A percentile compares a stretch with the other conserved stretches of the same genome.
These are phyloP conservation scores for Gillenia trifoliata DNA, from an alignment of 306 rosid genomes.

Conservation along the genomic window DNA sequence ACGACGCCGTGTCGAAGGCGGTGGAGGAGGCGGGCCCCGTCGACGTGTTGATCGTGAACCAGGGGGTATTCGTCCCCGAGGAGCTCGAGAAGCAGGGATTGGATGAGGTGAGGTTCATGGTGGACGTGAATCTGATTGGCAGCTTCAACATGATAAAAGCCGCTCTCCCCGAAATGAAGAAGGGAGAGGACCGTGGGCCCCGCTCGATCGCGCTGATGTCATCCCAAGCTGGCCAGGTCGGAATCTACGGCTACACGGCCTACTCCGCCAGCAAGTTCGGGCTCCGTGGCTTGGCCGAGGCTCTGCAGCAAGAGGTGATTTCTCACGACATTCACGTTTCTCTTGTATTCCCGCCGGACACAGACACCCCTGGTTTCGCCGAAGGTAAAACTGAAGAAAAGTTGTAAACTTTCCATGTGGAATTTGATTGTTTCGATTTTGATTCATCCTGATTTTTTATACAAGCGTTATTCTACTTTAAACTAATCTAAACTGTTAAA, in stretches of 20 bases:
- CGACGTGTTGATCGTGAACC: conserved; percentile 72
- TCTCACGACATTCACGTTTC: conserved; percentile 72
- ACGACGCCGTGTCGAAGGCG: conserved; percentile 50
- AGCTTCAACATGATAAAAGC: conserved; percentile 77
- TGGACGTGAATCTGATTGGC: conserved; percentile 82
- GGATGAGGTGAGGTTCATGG: conserved; percentile 69
- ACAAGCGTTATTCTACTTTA: too few relatives aligned
- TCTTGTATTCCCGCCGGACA: conserved; percentile 85
- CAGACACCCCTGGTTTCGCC: conserved; percentile 74
- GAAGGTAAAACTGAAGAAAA: conserved; percentile 47
- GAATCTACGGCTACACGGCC: conserved; percentile 84
- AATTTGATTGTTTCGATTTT: not conserved
- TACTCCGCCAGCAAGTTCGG: conserved; percentile 91
- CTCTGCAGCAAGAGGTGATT: conserved; percentile 89
- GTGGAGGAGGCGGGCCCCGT: conserved; percentile 67
- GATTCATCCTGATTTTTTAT: not conserved
- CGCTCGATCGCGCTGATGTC: conserved; percentile 76
- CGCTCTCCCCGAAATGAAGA: conserved; percentile 65
- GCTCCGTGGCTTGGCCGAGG: conserved; percentile 82
- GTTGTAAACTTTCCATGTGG: not conserved
- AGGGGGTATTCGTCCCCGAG: conserved; percentile 63
- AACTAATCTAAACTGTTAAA: too few relatives aligned
- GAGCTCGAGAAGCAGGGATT: conserved; percentile 71
- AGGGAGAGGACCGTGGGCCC: conserved; percentile 49
- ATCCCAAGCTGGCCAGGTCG: conserved; percentile 97